Evolutionary conservation across 2,329 filamentous ascomycete species (phyloP), one percentile per base, ranked within the genome.

Genomic region (Fusarium humuli): DNA sequence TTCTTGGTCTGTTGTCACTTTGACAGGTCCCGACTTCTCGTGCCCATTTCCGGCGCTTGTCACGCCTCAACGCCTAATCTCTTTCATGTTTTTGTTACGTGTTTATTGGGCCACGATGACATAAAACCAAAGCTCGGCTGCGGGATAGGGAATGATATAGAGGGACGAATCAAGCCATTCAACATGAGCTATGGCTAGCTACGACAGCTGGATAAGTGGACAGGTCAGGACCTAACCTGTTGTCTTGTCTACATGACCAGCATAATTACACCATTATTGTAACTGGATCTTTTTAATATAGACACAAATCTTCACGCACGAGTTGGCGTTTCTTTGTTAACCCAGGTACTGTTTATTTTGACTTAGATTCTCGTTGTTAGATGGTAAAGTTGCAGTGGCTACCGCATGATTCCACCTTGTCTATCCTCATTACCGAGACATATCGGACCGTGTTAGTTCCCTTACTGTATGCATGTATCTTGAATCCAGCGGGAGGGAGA

Each of bases 131-230:
- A 74, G 69, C 71, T 74, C 72, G 75, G 74, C 64, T 65, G 46
- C 60, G 60, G 45, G 46, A 67, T 59, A 55, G 54, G 60, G 70
- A 75, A 74, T 71, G 74, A 70, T 73, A 71, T 67, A 58, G 56
- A 61, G 49, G 57, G 57, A 34, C 18, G 34, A 37, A 37, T 60
- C 63, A 70, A 75, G 72, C 65, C 76, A 78, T 78, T 79, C 76
- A 77, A 79, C 78, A 78, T 79, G 78, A 76, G 77, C 77, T 77
- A 76, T 60, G 68, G 65, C 61, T 63, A 69, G 60, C 66, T 69
- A 70, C 66, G 61, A 54, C 58, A 46, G 46, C 46, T 46, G 49
- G 47, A 58, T 49, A 57, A 57, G 44, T 49, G 47, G 56, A 37
- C 46, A 72, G 50, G 50, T 45, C 46, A 59, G 30, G 50, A 58